Percentiles rank a stretch among this genome's conserved stretches.
Conservation (phyloP, 768 basidiomycete species). For the Xerocomellus intermedius region DNA sequence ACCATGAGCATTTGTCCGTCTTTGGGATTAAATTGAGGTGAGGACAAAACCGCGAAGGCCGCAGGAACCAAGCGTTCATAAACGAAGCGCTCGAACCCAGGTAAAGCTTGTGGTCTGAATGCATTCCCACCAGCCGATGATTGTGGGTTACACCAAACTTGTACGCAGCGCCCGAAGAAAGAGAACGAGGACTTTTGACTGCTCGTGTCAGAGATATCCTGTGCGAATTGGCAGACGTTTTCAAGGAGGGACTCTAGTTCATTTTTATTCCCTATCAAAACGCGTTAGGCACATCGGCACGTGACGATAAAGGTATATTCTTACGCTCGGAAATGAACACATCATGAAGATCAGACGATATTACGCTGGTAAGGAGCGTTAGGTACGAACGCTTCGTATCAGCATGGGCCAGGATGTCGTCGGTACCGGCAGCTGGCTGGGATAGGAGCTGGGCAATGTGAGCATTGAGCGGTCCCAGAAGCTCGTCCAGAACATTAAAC, state of each 20-base stretch:
- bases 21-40: slow-evolving; percentile 79
- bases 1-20: slow-evolving; percentile 87
- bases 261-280: slow-evolving; percentile 55
- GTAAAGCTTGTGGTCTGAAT: slow-evolving; percentile 44
- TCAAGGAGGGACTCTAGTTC: slow-evolving; percentile 73
- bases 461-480: slow-evolving; percentile 80
- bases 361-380: slow-evolving; percentile 72
- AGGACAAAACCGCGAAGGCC: slow-evolving; percentile 78
- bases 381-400: slow-evolving; percentile 92
- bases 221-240: slow-evolving; percentile 68
- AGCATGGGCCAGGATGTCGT: slow-evolving; percentile 73
- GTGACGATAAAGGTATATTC: slow-evolving; percentile 26
- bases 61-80: slow-evolving; percentile 83
- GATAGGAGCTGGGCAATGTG: slow-evolving; percentile 79
- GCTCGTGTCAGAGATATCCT: slow-evolving; percentile 70
- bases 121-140: slow-evolving; percentile 36
- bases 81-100: slow-evolving; percentile 90
- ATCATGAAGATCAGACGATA: slow-evolving; percentile 75
- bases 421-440: slow-evolving; percentile 83
- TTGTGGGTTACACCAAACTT: slow-evolving; percentile 62
- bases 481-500: slow-evolving; percentile 84
- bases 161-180: slow-evolving; percentile 70
- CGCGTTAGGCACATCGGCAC: background rate
- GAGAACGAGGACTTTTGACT: slow-evolving; percentile 79
- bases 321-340: slow-evolving; percentile 87